Base-by-base conservation (phyloP, 2,329 filamentous ascomycete species). In the Sporothrix luriei region DNA sequence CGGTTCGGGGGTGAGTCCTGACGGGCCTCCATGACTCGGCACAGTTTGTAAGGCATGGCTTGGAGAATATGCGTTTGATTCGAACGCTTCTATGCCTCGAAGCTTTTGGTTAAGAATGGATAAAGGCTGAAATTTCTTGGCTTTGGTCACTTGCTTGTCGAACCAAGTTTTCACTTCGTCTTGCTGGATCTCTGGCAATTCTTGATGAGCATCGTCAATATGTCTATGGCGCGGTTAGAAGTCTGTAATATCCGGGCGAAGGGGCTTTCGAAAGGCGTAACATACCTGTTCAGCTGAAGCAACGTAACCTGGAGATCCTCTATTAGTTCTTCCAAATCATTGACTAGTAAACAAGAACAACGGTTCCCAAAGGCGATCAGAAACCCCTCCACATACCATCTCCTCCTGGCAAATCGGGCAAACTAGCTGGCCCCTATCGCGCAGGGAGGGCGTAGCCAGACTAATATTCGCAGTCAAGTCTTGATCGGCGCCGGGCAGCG, bases 401-500 rank as follows among this genome's bases (percentile, higher is more conserved):
- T 97, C 94, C 81, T 98, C 96, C 75, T 90, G 93, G 80, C 95
- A 99, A 77, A 99, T 99, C n/a, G 95, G 95, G 79, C 95, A 99
- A 69, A 94, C 88, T 71, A 99, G 88, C 78, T 87, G 87, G 74
- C 85, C 87, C 69, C 87, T 85, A 64, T 81, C 84, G 73, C 85
- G 84, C 71, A 82, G 84, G 67, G 85, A 83, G 21, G 84, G 82
- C 11, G 81, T 80, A 26, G 81, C 84, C 24, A 95, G 81, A 68
- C 91, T 93, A 75, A 97, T 90, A 76, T 91, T 91, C 69, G 93
- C 92, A 49, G 88, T 87, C 68, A 97, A 86, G 76, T 97, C 93
- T 77, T 94, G 92, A 14, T 86, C 82, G 71, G 91, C 86, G 72
- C 90, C 88, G 59, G 90, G 89, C 64, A 92, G 80, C 54, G 90